Evolutionary conservation across 371 early-diverging fungal species (phyloP).

Genomic region (Mortierella sp.): DNA sequence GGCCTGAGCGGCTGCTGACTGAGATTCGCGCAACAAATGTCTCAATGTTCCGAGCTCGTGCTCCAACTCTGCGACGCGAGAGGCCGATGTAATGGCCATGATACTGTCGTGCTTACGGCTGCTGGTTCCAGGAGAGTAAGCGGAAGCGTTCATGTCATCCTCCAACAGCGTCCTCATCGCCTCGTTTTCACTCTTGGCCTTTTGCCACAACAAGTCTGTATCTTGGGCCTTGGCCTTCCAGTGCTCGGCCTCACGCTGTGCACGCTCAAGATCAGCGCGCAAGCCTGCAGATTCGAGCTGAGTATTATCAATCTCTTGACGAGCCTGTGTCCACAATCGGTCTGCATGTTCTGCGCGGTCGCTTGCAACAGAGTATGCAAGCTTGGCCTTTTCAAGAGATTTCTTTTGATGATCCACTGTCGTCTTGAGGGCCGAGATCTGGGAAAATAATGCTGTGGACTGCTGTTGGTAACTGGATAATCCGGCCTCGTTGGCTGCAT

Average conservation of each 20-base stretch:
- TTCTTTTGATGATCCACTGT: constrained; percentile 59
- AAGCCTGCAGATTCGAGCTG: constrained; percentile 45
- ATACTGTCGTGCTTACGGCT: constrained; percentile 53
- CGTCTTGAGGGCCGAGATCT: constrained; percentile 47
- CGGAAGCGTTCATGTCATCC: constrained; percentile 44
- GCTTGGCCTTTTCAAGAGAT: constrained; percentile 57
- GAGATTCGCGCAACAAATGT: constrained; percentile 45
- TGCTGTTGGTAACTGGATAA: constrained; percentile 48
- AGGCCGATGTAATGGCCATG: constrained; percentile 51
- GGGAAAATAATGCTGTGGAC: constrained; percentile 40
- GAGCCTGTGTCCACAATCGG: constrained; percentile 54
- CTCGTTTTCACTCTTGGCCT: constrained; percentile 53
- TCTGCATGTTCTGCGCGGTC: constrained; percentile 58
- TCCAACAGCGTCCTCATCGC: constrained; percentile 48
- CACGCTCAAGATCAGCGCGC: constrained; percentile 45
- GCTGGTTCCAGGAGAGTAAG: constrained; percentile 26
- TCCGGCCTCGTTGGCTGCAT: constrained; percentile 52
- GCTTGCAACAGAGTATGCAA: constrained; percentile 51
- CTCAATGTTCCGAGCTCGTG: constrained; percentile 59
- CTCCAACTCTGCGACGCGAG: constrained; percentile 62
- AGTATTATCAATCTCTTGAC: constrained; percentile 41
- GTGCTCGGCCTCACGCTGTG: constrained; percentile 49
- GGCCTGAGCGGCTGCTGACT: constrained; percentile 50
- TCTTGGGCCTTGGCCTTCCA: constrained; percentile 54
- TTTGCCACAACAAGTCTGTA: constrained; percentile 50